Conservation (phyloP, 2,329 filamentous ascomycete species). For the Aspergillus cejpii region DNA sequence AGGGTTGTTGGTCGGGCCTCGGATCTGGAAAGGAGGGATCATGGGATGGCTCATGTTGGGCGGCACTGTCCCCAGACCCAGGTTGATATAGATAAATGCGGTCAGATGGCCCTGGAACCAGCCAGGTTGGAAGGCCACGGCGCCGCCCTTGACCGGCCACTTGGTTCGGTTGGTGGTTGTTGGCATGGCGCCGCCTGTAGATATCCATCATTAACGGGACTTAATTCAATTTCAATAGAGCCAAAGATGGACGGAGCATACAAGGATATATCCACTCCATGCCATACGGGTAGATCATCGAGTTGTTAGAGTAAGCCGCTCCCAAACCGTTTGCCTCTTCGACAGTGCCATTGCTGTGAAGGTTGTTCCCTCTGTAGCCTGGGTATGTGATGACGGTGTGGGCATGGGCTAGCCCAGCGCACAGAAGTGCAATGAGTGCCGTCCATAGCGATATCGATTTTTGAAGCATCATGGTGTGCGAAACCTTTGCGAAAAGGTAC, state of each 20-base stretch:
- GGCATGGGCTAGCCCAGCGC: constrained; percentile 38
- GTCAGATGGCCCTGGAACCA: constrained; percentile 88
- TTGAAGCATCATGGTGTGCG: constrained; percentile 23
- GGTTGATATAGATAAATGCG: constrained; percentile 82
- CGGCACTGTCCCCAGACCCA: constrained; percentile 76
- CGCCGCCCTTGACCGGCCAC: constrained; percentile 83
- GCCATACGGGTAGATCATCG: constrained; percentile 64
- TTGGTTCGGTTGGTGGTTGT: constrained; percentile 76
- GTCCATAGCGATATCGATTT: constrained; percentile 26
- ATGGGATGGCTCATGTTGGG: constrained; percentile 82
- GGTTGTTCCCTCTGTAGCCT: constrained; percentile 79
- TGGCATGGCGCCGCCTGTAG: constrained; percentile 71
- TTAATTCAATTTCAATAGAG: constrained; percentile 1
- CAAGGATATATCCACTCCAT: constrained; percentile 97
- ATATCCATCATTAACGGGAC: constrained; percentile 3
- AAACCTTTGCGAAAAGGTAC: constrained; percentile 1
- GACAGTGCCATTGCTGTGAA: constrained; percentile 64
- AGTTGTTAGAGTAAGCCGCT: constrained; percentile 42
- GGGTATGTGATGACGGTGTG: constrained; percentile 83
- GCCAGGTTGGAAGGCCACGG: constrained; percentile 83
- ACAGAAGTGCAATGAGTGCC: constrained; percentile 29
- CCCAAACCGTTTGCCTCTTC: constrained; percentile 42
- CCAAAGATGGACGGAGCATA: constrained; percentile 44
- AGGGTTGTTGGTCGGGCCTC: constrained; percentile 72
- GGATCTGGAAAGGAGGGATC: constrained; percentile 71